Evolutionary conservation across 192 early-diverging fungal genomes (phyloP).

Genomic region (Coemansia sp.): DNA sequence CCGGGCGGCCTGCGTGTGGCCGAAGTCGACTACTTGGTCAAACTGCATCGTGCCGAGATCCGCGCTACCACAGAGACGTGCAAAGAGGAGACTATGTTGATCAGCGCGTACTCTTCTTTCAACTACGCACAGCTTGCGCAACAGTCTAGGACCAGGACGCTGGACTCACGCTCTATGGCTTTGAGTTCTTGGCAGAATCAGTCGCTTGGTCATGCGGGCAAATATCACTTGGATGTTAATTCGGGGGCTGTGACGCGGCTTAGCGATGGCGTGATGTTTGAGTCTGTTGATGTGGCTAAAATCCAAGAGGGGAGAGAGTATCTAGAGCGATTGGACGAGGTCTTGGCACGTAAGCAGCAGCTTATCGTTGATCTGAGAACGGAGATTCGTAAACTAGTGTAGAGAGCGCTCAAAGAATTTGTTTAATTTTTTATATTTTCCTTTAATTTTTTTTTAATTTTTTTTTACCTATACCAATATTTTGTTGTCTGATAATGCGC

Average conservation of each 20-base stretch:
- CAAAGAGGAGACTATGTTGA: slow-evolving; percentile 66
- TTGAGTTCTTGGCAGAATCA: slow-evolving; percentile 45
- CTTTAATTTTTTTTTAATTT: neutral
- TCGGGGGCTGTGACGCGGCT: slow-evolving; percentile 41
- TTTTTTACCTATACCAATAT: no score
- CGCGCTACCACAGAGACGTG: slow-evolving; percentile 63
- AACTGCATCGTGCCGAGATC: slow-evolving; percentile 67
- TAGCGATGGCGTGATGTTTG: slow-evolving; percentile 40
- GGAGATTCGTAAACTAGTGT: slow-evolving; percentile 22
- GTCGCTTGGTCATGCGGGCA: slow-evolving; percentile 41
- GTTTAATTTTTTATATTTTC: neutral
- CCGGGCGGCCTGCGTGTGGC: slow-evolving; percentile 33
- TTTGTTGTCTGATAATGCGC: neutral
- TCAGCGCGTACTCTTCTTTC: slow-evolving; percentile 47
- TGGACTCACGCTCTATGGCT: slow-evolving; percentile 6
- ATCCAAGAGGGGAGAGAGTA: slow-evolving; percentile 68
- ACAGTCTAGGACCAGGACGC: slow-evolving; percentile 26
- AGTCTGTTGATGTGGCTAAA: slow-evolving; percentile 59
- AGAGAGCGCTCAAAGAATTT: slow-evolving; percentile 18
- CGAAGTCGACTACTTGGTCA: slow-evolving; percentile 65
- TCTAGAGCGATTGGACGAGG: slow-evolving; percentile 60
- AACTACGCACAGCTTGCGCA: slow-evolving; percentile 39
- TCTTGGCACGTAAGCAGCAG: slow-evolving; percentile 62
- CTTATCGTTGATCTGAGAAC: slow-evolving; percentile 53
- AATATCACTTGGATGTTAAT: slow-evolving; percentile 41